These are phyloP conservation scores for Metschnikowia kofuensis DNA, from an alignment of 805 yeast genomes.

Conservation along the genomic window DNA sequence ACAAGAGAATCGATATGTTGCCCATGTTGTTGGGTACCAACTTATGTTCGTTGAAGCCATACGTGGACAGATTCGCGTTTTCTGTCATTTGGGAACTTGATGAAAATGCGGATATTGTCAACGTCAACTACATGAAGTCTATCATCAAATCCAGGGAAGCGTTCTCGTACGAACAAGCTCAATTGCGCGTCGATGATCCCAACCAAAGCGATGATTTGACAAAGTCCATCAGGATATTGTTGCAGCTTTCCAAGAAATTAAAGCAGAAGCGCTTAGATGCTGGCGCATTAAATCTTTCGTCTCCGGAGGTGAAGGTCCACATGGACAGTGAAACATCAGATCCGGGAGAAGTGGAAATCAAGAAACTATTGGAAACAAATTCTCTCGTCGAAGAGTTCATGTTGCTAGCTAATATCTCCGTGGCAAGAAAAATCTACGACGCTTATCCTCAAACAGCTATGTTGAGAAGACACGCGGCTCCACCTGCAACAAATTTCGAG, in stretches of 20 bases:
- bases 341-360: constrained; percentile 92
- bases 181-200: constrained; percentile 79
- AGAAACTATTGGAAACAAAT: constrained; percentile 83
- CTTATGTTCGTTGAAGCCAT: constrained; percentile 89
- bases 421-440: constrained; percentile 87
- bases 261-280: constrained; percentile 85
- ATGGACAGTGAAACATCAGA: constrained; percentile 97
- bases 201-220: constrained; percentile 80
- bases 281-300: constrained; percentile 94
- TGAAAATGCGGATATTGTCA: constrained; percentile 77
- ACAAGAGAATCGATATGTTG: constrained; percentile 97
- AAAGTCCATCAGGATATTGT: constrained; percentile 78
- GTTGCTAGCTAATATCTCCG: constrained; percentile 95
- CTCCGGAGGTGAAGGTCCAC: constrained; percentile 97
- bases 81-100: constrained; percentile 96
- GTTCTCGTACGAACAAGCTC: constrained; percentile 92
- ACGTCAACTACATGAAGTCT: constrained; percentile 78
- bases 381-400: constrained; percentile 97
- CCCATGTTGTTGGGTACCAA: constrained; percentile 95
- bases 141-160: constrained; percentile 91
- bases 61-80: constrained; percentile 94
- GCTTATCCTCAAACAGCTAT: constrained; percentile 97
- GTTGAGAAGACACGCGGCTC: constrained; percentile 97
- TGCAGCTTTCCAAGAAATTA: constrained; percentile 75
- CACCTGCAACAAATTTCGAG: constrained; percentile 93